Evolutionary conservation across 2,329 filamentous ascomycete species (phyloP), one percentile per base, ranked within the genome.

Genomic region (Emmonsiellopsis sp.): DNA sequence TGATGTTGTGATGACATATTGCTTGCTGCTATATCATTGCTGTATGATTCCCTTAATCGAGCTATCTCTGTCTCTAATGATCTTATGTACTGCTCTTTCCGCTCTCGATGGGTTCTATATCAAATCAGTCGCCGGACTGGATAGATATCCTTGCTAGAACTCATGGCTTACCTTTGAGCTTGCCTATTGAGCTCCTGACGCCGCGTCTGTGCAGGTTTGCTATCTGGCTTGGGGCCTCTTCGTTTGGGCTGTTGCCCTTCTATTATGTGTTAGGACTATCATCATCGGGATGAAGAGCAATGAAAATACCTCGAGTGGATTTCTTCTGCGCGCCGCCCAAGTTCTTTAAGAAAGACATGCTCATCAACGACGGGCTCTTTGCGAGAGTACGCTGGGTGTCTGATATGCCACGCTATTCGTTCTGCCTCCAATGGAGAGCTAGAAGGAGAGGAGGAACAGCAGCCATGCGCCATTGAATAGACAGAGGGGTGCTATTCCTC

Each of bases 71-170:
- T 85, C 70, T 98, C 93, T 13, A 97, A 81, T 9, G 87, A 84
- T 69, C 94, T 94, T 75, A 96, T 94, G 69, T 97, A 97, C 62
- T 90, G 80, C 71, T 97, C 93, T 69, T 97, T 97, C 60, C 93
- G 84, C 73, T 97, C 93, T 53, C 93, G 89, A 71, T 98, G 93
- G 14, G 93, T 97, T 66, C 93, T 95, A 21, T 14, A 9, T 21
- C 52, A 54, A 54, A 52, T 66, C 36, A 66, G 55, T 27, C 47
- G 14, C 34, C n/a, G 27, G 10, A 44, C n/a, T 13, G 17, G 21
- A 34, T n/a, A 43, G 37, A 17, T 51, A 14, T 21, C 10, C 6
- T 6, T 44, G 27, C 17, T 40, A 48, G 36, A 42, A 6, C 46
- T 34, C 2, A 48, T 32, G 42, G n/a, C 71, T 61, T 81, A 94